phyloP scores from a whole-genome alignment of 179 eudicot genomes.

The Actinidia polygama region DNA sequence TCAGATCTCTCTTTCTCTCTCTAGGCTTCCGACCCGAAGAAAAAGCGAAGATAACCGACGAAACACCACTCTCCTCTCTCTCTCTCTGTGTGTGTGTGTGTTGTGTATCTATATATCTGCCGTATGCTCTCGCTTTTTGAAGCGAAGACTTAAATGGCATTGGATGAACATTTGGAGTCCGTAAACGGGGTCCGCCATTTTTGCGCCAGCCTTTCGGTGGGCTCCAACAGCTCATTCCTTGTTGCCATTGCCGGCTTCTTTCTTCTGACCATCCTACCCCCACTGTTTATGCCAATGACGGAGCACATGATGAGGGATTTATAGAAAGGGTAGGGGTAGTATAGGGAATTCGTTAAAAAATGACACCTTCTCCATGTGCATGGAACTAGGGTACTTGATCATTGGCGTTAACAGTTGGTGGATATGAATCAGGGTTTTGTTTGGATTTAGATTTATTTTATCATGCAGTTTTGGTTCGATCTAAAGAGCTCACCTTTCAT shows the following conservation, averaged over 20 bases:
- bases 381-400: no score
- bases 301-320: background rate
- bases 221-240: background rate
- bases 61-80: background rate
- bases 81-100: no score
- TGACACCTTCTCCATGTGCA: no score
- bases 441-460: no score
- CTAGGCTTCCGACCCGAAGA: background rate
- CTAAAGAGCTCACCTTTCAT: no score
- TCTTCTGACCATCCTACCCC: background rate
- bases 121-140: background rate
- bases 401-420: no score
- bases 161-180: slow-evolving; percentile 22
- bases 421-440: no score
- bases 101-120: no score
- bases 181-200: background rate
- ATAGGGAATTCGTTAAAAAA: background rate
- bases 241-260: background rate
- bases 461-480: no score
- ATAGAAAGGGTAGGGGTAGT: background rate
- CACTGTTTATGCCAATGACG: background rate
- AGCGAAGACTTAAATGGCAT: background rate
- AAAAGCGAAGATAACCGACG: background rate
- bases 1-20: slow-evolving; percentile 18
- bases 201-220: slow-evolving; percentile 19